Conservation (phyloP, 2,329 filamentous ascomycete species). For the Domatiomyces globalis region DNA sequence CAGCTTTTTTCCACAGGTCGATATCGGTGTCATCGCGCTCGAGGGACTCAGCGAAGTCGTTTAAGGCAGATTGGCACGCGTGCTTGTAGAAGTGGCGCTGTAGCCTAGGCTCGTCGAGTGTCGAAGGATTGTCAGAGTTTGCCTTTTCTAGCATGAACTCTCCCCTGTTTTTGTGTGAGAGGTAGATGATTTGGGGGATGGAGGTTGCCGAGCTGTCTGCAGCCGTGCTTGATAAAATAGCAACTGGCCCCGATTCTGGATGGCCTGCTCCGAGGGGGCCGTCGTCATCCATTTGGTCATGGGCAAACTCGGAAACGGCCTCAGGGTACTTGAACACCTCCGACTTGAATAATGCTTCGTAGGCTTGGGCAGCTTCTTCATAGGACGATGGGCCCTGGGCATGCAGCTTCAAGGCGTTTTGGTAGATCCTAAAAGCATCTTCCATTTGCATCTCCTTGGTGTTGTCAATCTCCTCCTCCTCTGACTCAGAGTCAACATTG, state of each 20-base stretch:
- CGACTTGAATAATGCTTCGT: constrained; percentile 70
- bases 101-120: constrained; percentile 55
- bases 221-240: constrained; percentile 41
- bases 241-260: constrained; percentile 17
- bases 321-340: constrained; percentile 92
- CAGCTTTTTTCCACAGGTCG: constrained; percentile 49
- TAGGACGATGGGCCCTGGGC: constrained; percentile 69
- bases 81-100: constrained; percentile 17
- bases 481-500: constrained; percentile 83
- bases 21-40: constrained; percentile 52
- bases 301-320: constrained; percentile 68
- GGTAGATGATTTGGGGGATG: constrained; percentile 74
- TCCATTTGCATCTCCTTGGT: constrained; percentile 96
- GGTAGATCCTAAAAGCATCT: constrained; percentile 88
- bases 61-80: constrained; percentile 31
- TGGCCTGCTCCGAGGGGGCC: constrained; percentile 4
- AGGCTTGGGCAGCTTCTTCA: constrained; percentile 63
- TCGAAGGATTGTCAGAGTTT: constrained; percentile 9
- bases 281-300: constrained; percentile 39
- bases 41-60: constrained; percentile 46
- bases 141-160: constrained; percentile 44
- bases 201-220: constrained; percentile 65
- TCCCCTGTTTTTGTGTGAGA: constrained; percentile 90
- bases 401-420: constrained; percentile 79
- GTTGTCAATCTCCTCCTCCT: constrained; percentile 74